Evolutionary conservation across 768 basidiomycete genomes (phyloP), one percentile per base, ranked within the genome.

Genomic region (Mycena albidolilacea): DNA sequence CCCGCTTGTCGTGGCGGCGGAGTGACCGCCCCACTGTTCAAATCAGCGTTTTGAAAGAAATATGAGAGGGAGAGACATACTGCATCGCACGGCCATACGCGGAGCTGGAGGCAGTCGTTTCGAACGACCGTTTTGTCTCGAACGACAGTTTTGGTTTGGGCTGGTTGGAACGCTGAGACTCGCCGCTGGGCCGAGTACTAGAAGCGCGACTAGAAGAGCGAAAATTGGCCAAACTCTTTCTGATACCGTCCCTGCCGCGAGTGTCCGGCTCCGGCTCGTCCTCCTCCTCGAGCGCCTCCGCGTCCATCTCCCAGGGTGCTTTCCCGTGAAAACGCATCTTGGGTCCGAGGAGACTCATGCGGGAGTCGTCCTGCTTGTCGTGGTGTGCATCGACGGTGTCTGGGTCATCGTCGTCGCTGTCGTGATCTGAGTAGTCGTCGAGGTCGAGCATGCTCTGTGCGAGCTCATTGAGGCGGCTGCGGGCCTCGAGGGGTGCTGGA

Each of bases 251-350:
- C 76, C 73, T 77, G 79, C 79, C 80, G 77, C 84, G 84, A 43
- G 87, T 85, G 50, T 88, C 86, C 5, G 82, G 76, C 52, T 88
- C 86, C 2, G 82, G 77, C 60, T 90, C 90, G 37, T 86, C 85
- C 41, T 86, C 89, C 77, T 87, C 87, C 39, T 84, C 80, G 3
- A 87, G 69, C 5, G 81, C 48, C 46, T 84, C 86, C 15, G 87
- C 89, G 61, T 90, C 92, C 46, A 87, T 82, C 81, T 95, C 94
- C 94, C 94, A 96, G 50, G 94, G 94, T 19, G 94, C 92, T 35
- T 88, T 91, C 73, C 92, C 93, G 81, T 94, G 93, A 78, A 94
- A 90, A 63, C 91, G 90, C 88, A 95, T 93, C 81, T 90, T 94
- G 39, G 94, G 94, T n/a, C 95, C 95, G 43, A 92, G 89, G 60